Conservation (phyloP, 345 rosid genomes). For the Heritiera fomes region DNA sequence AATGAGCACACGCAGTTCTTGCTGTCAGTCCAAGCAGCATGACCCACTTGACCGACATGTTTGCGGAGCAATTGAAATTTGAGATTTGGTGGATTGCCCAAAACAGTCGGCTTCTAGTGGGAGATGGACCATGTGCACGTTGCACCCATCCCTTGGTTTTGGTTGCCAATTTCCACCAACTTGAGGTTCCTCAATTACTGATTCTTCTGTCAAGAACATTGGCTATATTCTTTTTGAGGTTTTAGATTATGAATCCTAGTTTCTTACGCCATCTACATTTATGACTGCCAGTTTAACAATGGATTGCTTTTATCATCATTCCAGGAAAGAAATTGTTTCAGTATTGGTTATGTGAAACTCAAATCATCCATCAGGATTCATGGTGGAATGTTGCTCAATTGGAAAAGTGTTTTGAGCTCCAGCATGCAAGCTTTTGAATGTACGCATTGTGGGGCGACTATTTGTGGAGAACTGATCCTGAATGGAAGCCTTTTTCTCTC, state of each 20-base stretch:
- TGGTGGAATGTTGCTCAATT: background rate
- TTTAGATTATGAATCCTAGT: background rate
- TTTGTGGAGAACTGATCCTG: background rate
- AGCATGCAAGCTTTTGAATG: constrained; percentile 19
- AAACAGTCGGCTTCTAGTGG: background rate
- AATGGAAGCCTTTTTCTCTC: background rate
- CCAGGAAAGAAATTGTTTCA: background rate
- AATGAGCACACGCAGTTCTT: background rate
- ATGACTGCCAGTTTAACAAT: background rate
- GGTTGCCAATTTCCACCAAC: background rate
- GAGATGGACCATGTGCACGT: constrained; percentile 15
- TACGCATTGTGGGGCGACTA: background rate
- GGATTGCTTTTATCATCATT: background rate
- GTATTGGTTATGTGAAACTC: background rate
- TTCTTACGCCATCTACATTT: background rate
- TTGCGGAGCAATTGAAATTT: constrained; percentile 24
- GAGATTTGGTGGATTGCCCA: constrained; percentile 9
- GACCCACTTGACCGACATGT: constrained; percentile 16
- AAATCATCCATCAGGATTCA: background rate
- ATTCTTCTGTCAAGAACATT: background rate
- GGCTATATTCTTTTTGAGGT: too few relatives aligned
- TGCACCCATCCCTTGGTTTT: background rate
- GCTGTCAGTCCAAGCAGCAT: constrained; percentile 10
- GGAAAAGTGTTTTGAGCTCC: constrained; percentile 7
- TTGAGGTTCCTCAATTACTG: background rate